phyloP scores from a whole-genome alignment of 345 rosid genomes.

The Psidium friedrichsthalianum region DNA sequence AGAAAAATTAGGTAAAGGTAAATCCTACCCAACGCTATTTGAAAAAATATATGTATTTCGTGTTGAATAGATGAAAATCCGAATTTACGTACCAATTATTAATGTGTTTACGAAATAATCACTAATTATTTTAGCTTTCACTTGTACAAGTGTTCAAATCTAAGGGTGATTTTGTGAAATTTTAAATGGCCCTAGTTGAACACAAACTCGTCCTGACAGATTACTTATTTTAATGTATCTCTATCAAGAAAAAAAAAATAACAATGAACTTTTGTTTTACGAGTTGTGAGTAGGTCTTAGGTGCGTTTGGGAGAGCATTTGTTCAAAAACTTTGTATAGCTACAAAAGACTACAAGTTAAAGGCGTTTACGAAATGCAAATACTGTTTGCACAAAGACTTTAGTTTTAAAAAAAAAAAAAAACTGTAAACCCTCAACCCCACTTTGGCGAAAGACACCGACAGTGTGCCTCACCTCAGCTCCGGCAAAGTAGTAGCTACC shows the following conservation, averaged over 20 bases:
- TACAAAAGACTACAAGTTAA: not conserved
- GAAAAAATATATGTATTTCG: rapidly evolving
- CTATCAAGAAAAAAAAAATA: rapidly evolving
- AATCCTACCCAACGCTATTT: not conserved
- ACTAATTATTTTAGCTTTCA: not conserved
- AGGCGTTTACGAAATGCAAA: not conserved
- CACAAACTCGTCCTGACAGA: not conserved
- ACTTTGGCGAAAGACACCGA: not conserved
- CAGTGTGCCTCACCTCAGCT: not conserved
- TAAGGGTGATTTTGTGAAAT: not conserved
- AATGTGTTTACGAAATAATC: not conserved
- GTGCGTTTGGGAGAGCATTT: not conserved
- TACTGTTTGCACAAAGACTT: not conserved
- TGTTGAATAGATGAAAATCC: not conserved
- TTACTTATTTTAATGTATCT: not conserved
- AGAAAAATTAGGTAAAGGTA: not conserved
- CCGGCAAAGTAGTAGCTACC: not conserved
- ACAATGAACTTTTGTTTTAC: not conserved
- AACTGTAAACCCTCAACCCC: not conserved
- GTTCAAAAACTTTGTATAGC: not conserved
- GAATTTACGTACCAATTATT: not conserved
- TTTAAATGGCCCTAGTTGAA: not conserved
- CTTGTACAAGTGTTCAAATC: not conserved
- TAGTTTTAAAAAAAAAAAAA: not conserved
- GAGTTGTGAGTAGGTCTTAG: not conserved